Conservation (phyloP, 495 filamentous ascomycete genomes). For the Penicillium antarcticum region DNA sequence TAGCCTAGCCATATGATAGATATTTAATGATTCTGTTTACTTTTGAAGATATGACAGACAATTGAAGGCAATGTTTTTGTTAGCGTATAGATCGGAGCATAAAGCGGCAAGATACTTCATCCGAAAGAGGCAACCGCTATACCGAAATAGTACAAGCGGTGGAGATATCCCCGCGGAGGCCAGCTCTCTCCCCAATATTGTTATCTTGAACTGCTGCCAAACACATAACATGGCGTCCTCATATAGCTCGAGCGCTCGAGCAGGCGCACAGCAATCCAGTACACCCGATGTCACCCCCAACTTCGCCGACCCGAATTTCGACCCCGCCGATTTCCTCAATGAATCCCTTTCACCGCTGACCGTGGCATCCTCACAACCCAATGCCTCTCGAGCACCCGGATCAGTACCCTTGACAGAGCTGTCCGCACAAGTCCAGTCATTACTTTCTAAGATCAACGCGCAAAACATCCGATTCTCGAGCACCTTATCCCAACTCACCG, state of each 20-base stretch:
- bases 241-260: conserved; percentile 15
- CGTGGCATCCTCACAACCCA: conserved; percentile 38
- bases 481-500: conserved; percentile 81
- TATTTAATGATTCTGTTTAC: background rate
- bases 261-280: conserved; percentile 16
- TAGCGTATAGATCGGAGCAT: background rate
- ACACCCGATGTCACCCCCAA: conserved; percentile 52
- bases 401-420: conserved; percentile 71
- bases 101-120: background rate
- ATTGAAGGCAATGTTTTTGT: too few species aligned
- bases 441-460: conserved; percentile 81
- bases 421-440: conserved; percentile 74
- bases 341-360: conserved; percentile 59
- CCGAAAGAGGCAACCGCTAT: background rate
- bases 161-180: conserved; percentile 11
- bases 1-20: background rate
- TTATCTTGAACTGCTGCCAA: background rate
- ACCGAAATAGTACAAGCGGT: conserved; percentile 3
- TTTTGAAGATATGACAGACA: too few species aligned
- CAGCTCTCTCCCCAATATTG: background rate
- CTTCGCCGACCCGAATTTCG: conserved; percentile 73
- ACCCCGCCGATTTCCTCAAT: conserved; percentile 80
- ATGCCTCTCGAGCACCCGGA: conserved; percentile 37
- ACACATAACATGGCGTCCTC: conserved; percentile 17
- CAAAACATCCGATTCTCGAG: conserved; percentile 82